Base-by-base conservation (phyloP, 306 rosid genomes). In the Arachis stenosperma region DNA sequence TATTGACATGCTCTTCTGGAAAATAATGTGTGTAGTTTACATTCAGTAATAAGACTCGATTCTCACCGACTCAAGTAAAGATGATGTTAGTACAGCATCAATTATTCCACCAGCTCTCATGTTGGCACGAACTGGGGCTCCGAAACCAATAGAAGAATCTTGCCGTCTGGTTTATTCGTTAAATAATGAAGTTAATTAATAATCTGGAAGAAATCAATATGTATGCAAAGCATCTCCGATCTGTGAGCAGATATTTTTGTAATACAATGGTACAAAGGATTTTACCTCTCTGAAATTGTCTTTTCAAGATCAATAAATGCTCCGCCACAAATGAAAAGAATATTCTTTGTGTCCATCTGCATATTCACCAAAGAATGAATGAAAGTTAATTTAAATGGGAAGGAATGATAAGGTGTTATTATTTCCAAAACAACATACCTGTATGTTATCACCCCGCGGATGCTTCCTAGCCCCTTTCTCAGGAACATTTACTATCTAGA, bases 391-490 rank as follows among this genome's bases (percentile, higher is more conserved):
- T 61, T 41, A 46, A 40, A 60, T 37, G 43, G 71, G 61, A 50
- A 47, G 29, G 55, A 71, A 46, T 8, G 9, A 52, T n/a, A 59
- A 58, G 30, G 60, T 51, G 52, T 39, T 76, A 56, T 72, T 61
- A 58, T 66, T 44, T 71, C 65, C 67, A 69, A 63, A 73, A 27
- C 58, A 66, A 67, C 55, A 57, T 83, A 93, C 98, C 97, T 93
- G 98, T 81, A 91, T 88, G 93, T 88, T 91, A 76, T 93, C 98
- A 11, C 98, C 96, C 67, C 97, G 85, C 43, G 97, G 97, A 82
- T 91, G 90, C 86, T 93, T 93, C 81, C 97, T 84, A 12, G 97
- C 92, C 70, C 97, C 97, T 89, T 93, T 93, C 81, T 93, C 98
- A 42, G 98, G 98, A 88, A 93, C 97, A 80, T 93, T 93, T 75